Percentiles rank a stretch among this genome's conserved stretches.
These are phyloP conservation scores for Cercospora zeae-maydis DNA, from an alignment of 2,329 filamentous ascomycete genomes.

Conservation along the genomic window DNA sequence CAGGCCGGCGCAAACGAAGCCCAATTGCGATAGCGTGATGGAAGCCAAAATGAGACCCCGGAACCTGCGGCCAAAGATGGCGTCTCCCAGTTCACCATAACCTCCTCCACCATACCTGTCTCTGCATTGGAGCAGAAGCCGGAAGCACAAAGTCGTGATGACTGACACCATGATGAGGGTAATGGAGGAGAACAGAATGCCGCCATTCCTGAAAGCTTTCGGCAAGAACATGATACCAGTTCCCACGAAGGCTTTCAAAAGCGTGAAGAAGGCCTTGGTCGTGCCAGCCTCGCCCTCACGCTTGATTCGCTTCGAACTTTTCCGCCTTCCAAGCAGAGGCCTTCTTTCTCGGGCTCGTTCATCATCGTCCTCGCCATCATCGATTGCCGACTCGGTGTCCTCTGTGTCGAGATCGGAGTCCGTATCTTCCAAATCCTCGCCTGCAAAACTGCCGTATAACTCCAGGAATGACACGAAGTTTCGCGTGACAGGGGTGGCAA, in stretches of 20 bases:
- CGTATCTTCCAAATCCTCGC: conserved; percentile 61
- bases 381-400: conserved; percentile 54
- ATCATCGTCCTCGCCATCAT: conserved; percentile 57
- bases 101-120: conserved; percentile 60
- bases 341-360: conserved; percentile 56
- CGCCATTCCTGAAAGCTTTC: conserved; percentile 74
- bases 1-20: conserved; percentile 73
- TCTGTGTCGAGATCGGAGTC: conserved; percentile 43
- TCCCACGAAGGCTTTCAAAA: conserved; percentile 74
- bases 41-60: conserved; percentile 65
- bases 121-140: conserved; percentile 66
- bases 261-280: conserved; percentile 72
- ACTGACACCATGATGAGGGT: conserved; percentile 63
- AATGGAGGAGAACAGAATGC: conserved; percentile 69
- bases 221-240: conserved; percentile 80
- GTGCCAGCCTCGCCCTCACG: conserved; percentile 62
- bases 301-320: conserved; percentile 46
- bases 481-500: conserved; percentile 55
- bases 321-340: conserved; percentile 58
- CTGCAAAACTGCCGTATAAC: conserved; percentile 72
- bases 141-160: conserved; percentile 68
- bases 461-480: conserved; percentile 75
- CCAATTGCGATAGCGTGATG: conserved; percentile 70
- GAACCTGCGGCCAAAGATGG: conserved; percentile 61
- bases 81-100: conserved; percentile 69